These are phyloP conservation scores for Diatrype stigma DNA, from an alignment of 2,329 filamentous ascomycete species.

Conservation along the genomic window DNA sequence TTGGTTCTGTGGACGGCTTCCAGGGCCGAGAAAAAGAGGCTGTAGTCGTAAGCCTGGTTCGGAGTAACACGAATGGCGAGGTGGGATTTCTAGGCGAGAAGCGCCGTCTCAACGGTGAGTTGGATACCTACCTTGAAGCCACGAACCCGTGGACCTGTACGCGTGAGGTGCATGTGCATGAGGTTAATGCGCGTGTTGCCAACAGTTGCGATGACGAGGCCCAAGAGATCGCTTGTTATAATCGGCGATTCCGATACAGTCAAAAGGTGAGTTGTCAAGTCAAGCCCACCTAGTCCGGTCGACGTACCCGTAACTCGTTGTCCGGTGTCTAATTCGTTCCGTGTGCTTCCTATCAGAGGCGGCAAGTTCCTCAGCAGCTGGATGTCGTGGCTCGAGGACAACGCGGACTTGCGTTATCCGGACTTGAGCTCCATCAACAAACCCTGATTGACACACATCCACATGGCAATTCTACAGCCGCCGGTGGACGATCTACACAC, in stretches of 20 bases:
- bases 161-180: conserved; percentile 3
- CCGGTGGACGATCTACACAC: no score
- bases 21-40: conserved; percentile 97
- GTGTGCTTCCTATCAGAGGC: conserved; percentile 57
- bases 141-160: conserved; percentile 1
- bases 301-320: no score
- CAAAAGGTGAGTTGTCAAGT: conserved; percentile 61
- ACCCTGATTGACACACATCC: no score
- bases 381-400: conserved; percentile 88
- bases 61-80: conserved; percentile 81
- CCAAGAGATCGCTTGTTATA: conserved; percentile 83
- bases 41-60: conserved; percentile 86
- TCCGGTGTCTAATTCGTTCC: no score
- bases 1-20: conserved; percentile 97
- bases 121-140: background rate
- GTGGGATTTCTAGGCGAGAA: conserved; percentile 94
- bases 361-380: conserved; percentile 81
- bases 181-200: conserved; percentile 20
- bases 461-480: no score
- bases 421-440: conserved; percentile 43
- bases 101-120: conserved; percentile 82
- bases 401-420: conserved; percentile 86
- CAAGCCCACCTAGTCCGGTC: conserved; percentile 10
- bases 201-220: conserved; percentile 91
- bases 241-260: conserved; percentile 95